Conservation (phyloP, 2,329 filamentous ascomycete species). For the Sarocladiaceae sp. region DNA sequence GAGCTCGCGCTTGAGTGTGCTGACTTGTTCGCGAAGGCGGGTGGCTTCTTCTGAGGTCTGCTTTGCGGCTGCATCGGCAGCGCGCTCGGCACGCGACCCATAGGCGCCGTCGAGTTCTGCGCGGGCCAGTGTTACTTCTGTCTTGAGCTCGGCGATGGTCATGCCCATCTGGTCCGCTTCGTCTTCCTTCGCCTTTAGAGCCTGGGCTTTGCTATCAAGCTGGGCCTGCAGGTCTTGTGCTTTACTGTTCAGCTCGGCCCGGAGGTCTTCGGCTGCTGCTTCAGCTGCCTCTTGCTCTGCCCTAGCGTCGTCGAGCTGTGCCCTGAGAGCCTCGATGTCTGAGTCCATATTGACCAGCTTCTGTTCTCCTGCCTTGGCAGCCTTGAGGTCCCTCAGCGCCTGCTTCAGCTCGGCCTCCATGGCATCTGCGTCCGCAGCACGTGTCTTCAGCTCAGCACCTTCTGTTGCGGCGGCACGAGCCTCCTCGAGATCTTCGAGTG, state of each 20-base stretch:
- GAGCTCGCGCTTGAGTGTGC: conserved; percentile 47
- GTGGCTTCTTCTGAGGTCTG: conserved; percentile 42
- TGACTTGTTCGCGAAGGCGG: conserved; percentile 43
- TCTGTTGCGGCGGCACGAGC: conserved; percentile 21
- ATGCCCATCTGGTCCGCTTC: conserved; percentile 47
- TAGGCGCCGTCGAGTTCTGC: conserved; percentile 61
- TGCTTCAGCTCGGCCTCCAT: conserved; percentile 21
- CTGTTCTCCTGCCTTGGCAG: conserved; percentile 14
- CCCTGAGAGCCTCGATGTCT: conserved; percentile 25
- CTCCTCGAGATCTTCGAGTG: conserved; percentile 43
- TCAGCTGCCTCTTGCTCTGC: conserved; percentile 23
- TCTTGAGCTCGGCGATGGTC: conserved; percentile 55
- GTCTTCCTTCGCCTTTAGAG: conserved; percentile 43
- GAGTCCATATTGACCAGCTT: conserved; percentile 30
- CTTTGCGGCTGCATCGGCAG: conserved; percentile 52
- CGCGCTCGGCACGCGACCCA: conserved; percentile 54
- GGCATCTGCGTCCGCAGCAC: conserved; percentile 18
- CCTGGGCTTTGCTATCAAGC: conserved; percentile 27
- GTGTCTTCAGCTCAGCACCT: conserved; percentile 16
- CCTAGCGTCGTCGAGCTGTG: conserved; percentile 25
- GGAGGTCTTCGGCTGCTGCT: conserved; percentile 21
- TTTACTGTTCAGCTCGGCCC: conserved; percentile 18
- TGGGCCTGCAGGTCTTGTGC: conserved; percentile 24
- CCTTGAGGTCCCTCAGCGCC: conserved; percentile 34
- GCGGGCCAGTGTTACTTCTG: conserved; percentile 55